Conservation (phyloP, 2,329 filamentous ascomycete species). For the Ascomycota sp. region DNA sequence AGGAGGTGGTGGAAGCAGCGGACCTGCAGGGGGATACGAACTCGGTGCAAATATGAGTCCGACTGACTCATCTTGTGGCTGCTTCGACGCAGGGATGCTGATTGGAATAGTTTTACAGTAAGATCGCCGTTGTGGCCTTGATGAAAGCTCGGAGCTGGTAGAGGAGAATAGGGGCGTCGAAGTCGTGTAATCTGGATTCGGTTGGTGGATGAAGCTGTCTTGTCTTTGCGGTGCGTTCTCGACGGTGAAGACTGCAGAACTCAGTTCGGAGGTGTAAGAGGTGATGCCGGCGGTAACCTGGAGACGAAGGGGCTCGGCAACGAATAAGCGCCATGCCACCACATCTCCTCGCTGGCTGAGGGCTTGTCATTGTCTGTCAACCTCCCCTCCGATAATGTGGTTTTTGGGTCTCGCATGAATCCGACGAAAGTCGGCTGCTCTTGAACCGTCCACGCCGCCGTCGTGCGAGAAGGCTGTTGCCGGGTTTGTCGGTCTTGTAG, state of each 20-base stretch:
- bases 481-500: conserved; percentile 4
- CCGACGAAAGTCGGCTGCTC: conserved; percentile 1
- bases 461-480: conserved; percentile 4
- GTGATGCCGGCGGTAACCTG: conserved; percentile 23
- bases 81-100: conserved; percentile 9
- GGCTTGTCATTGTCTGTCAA: conserved; percentile 3
- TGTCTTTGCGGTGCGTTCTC: conserved; percentile 13
- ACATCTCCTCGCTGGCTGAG: conserved; percentile 8
- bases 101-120: conserved; percentile 21
- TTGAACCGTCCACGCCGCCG: conserved; percentile 9
- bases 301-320: conserved; percentile 12
- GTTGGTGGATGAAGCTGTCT: conserved; percentile 23
- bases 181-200: conserved; percentile 27
- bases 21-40: conserved; percentile 28
- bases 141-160: conserved; percentile 9
- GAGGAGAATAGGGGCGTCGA: conserved; percentile 11
- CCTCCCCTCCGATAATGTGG: conserved; percentile 3
- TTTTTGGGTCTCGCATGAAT: conserved; percentile 1
- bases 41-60: conserved; percentile 20
- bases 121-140: conserved; percentile 18
- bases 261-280: conserved; percentile 27
- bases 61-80: conserved; percentile 7
- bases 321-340: conserved; percentile 8
- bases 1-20: conserved; percentile 26
- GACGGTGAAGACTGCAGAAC: conserved; percentile 20